Base-by-base conservation (phyloP, 306 rosid species). In the Abrus pulchellus region DNA sequence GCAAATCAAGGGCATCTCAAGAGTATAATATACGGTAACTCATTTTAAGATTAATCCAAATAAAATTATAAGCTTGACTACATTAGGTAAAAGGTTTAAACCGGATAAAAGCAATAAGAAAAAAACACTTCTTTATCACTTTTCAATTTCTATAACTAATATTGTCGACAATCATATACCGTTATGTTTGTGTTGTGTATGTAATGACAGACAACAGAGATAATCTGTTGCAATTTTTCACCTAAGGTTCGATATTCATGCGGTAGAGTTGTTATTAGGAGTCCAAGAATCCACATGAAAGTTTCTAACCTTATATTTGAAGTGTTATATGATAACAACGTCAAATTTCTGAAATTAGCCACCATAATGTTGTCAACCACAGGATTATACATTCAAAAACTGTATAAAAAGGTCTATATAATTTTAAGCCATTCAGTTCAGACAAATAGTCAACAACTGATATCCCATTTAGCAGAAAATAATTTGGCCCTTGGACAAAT, bases 251-350 rank as follows among this genome's bases (percentile, higher is more conserved):
- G 78, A 68, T 36, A 43, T 70, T 76, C 62, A 69, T 49, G n/a
- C 47, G 30, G 52, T 47, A 54, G 61, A 75, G 7, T 54, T 14
- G 10, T 43, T 45, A 80, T 13, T n/a, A 52, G 71, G 64, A 63
- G 82, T 68, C 60, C 80, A 68, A 68, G n/a, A 55, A 7, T 47
- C 60, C 76, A 72, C 28, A 73, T 43, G 38, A 55, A 72, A 72
- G 54, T 28, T 45, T 50, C 34, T 9, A 50, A 27, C 52, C 53
- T 43, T 30, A 30, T 20, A 43, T 60, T 30, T 20, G 54, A 67
- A 50, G 47, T 44, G 20, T 27, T 52, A 32, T 49, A 77, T 20
- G 29, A 76, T 40, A 56, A 64, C 36, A 62, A 76, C 54, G 70
- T 20, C 41, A 34, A 72, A 40, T 40, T 55, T 33, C 7, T 27